Evolutionary conservation across 345 rosid species (phyloP).

Genomic region (Pistacia atlantica): DNA sequence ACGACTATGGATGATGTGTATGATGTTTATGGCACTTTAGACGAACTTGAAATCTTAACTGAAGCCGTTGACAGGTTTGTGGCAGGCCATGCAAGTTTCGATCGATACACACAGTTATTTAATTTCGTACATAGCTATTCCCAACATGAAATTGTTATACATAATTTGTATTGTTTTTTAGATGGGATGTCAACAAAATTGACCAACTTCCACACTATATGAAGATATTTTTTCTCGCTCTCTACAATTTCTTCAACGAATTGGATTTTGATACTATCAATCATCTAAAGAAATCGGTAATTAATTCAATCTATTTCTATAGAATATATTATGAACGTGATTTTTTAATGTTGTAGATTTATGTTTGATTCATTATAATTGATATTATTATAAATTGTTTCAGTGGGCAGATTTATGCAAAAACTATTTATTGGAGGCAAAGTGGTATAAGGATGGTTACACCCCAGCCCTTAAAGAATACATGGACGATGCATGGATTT

Average conservation of each 20-base stretch:
- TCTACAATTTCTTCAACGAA: conserved; percentile 36
- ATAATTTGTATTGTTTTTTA: background rate
- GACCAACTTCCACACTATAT: conserved; percentile 51
- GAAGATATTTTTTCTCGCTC: conserved; percentile 39
- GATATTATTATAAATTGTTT: background rate
- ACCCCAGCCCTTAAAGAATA: conserved; percentile 44
- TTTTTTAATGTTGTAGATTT: too few species aligned
- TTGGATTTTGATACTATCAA: conserved; percentile 31
- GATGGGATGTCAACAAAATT: conserved; percentile 40
- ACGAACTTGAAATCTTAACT: conserved; percentile 2
- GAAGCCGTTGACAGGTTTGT: conserved; percentile 9
- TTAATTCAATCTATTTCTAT: background rate
- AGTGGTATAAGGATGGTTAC: conserved; percentile 38
- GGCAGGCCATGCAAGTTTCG: too few species aligned
- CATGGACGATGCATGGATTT: conserved; percentile 40
- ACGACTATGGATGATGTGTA: conserved; percentile 26
- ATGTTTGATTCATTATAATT: too few species aligned
- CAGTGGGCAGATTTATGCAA: conserved; percentile 46
- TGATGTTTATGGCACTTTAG: conserved; percentile 15
- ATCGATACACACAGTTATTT: background rate
- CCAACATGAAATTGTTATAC: too few species aligned
- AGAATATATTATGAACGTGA: too few species aligned
- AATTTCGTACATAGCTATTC: background rate
- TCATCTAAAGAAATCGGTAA: conserved; percentile 39
- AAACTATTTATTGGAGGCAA: conserved; percentile 42